Base-by-base conservation (phyloP, 1,139 yeast genomes). In the Pichia sp. region DNA sequence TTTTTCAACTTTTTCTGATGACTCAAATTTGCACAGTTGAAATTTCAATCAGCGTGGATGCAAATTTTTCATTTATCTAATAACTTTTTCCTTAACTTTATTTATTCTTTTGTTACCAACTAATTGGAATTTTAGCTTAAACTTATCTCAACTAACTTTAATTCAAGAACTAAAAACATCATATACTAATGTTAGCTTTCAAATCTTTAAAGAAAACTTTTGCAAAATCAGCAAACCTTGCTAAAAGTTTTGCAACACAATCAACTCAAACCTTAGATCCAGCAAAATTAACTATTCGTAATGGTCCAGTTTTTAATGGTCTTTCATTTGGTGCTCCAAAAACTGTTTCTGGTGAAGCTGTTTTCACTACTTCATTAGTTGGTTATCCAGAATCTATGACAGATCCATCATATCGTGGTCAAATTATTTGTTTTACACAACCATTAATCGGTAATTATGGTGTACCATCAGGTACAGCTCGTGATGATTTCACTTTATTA, bases 361-460 rank as follows among this genome's bases (percentile, higher is more conserved):
- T 92, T 38, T 92, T 92, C 72, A 87, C 97, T 40, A 92, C 98
- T 32, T 92, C 97, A 6, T 74, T 92, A 61, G 98, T 92, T 12
- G 98, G 98, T 20, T 92, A 92, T 65, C 97, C 97, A 9, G 98
- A 92, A 67, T 87, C 96, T 24, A 90, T 92, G 96, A 90, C 97
- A 27, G 98, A 92, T 65, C 98, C 98, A 35, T 87, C 96, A 6
- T 92, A 92, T 67, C 81, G 81, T 59, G 98, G 97, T 40, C 98
- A 92, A 69, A 90, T 92, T 55, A 78, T 92, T 57, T 95, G 94
- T 53, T 89, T 92, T 68, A 92, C 98, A 9, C 97, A 90, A 67
- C 98, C 98, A 26, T 75, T 92, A 62, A 87, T 92, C 61, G 98
- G 98, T 50, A 92, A 92, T 67, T 92, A 92, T 66, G 98, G 98